Evolutionary conservation across 768 basidiomycete genomes (phyloP).

Genomic region (Tricholoma furcatifolium): DNA sequence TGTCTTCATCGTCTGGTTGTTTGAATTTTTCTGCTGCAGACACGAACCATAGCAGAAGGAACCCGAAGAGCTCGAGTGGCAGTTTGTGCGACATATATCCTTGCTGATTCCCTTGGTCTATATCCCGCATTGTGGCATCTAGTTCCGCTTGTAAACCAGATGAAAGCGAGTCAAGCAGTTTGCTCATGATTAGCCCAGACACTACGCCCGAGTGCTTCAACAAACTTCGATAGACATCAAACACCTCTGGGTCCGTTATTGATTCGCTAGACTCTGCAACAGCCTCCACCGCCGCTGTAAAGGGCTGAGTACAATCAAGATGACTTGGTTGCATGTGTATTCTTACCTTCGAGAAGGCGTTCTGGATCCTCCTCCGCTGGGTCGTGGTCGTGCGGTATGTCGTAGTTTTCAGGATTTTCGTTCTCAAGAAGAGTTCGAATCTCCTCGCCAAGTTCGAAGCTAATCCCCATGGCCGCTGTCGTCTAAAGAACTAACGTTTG

Average conservation of each 20-base stretch:
- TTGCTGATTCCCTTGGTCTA: constrained; percentile 68
- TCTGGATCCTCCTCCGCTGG: constrained; percentile 53
- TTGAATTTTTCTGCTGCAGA: constrained; percentile 77
- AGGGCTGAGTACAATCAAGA: constrained; percentile 3
- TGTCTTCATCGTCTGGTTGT: constrained; percentile 42
- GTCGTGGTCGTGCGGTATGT: constrained; percentile 70
- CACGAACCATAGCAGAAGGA: constrained; percentile 91
- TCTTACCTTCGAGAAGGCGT: constrained; percentile 57
- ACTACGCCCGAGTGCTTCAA: constrained; percentile 73
- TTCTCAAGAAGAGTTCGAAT: constrained; percentile 62
- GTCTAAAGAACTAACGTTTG: constrained; percentile 1
- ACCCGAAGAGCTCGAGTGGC: constrained; percentile 89
- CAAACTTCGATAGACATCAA: constrained; percentile 80
- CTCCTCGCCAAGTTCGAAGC: constrained; percentile 80
- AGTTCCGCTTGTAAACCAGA: constrained; percentile 75
- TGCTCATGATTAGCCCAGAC: constrained; percentile 68
- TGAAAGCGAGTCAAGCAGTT: constrained; percentile 82
- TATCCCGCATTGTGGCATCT: constrained; percentile 67
- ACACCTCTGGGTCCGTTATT: constrained; percentile 64
- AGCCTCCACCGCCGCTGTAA: constrained; percentile 73
- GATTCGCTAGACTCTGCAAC: constrained; percentile 75
- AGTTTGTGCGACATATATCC: constrained; percentile 60
- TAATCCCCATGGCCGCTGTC: constrained; percentile 30
- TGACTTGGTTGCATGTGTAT: background rate
- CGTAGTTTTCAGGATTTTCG: constrained; percentile 50